These are phyloP conservation scores for Leccinum subgranulosum DNA, from an alignment of 768 basidiomycete species.

Conservation along the genomic window DNA sequence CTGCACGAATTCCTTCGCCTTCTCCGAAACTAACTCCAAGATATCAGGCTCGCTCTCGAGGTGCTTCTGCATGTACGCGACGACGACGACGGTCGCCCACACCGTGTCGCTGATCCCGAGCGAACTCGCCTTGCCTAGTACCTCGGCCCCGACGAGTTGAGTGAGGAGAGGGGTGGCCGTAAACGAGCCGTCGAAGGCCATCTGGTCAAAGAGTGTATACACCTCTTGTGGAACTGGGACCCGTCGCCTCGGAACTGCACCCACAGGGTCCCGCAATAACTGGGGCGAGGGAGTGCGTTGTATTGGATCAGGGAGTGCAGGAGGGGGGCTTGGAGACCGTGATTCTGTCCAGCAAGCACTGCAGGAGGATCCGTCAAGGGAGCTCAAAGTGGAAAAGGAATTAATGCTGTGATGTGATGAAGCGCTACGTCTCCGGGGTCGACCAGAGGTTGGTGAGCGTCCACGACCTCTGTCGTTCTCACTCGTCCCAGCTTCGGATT, in stretches of 20 bases:
- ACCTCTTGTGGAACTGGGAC: slow-evolving; percentile 26
- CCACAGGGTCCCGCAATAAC: slow-evolving; percentile 6
- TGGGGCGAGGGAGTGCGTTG: slow-evolving; percentile 35
- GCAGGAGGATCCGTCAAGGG: slow-evolving; percentile 38
- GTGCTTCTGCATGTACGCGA: slow-evolving; percentile 43
- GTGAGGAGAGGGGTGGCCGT: slow-evolving; percentile 28
- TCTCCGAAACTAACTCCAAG: slow-evolving; percentile 39
- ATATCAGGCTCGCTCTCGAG: slow-evolving; percentile 38
- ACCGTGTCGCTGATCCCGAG: slow-evolving; percentile 32
- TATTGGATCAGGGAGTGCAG: slow-evolving; percentile 25
- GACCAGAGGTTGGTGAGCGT: background rate
- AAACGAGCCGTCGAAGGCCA: slow-evolving; percentile 51
- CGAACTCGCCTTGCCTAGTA: slow-evolving; percentile 31
- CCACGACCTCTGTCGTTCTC: slow-evolving; percentile 4
- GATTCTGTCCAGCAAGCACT: slow-evolving; percentile 34
- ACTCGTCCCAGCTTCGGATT: slow-evolving; percentile 11
- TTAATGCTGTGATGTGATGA: slow-evolving; percentile 28
- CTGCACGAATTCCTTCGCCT: slow-evolving; percentile 40
- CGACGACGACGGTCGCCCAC: slow-evolving; percentile 49
- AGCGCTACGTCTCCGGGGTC: slow-evolving; percentile 2
- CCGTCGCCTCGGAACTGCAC: background rate
- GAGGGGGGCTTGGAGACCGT: slow-evolving; percentile 20
- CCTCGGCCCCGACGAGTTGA: slow-evolving; percentile 35
- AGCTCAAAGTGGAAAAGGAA: slow-evolving; percentile 49
- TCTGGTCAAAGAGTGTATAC: slow-evolving; percentile 36